Base-by-base conservation (phyloP, 129 eudicot species). In the Logfia minima region DNA sequence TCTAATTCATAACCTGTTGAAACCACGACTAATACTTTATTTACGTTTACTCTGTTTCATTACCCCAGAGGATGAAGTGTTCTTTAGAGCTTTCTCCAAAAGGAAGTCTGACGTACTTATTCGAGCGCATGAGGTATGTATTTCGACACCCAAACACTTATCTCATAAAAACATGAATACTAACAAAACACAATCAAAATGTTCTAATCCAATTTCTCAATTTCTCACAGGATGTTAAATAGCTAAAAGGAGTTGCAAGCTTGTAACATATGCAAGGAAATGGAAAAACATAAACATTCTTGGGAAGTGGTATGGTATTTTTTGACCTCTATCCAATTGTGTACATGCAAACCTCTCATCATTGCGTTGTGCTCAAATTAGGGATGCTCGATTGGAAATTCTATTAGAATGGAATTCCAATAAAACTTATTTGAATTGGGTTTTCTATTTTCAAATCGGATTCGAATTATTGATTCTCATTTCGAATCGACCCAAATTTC, bases 21-120 rank as follows among this genome's bases (percentile, higher is more conserved):
- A 45, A 13, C 18, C 53, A 4, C 13, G 5, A 45, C 18, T 45
- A 45, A 45, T 13, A 11, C 13, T 45, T 13, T 45, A 13, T 13
- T 13, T 45, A 62, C 34, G 13, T 5, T 10, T 56, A 16, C 17
- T 23, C 8, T 62, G 6, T 62, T 62, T 62, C 2, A 3, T 61
- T 62, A 9, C 18, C 14, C 28, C 68, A 62, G 68, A 26, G 0
- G 7, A 13, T 1, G 1, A 4, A 11, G 10, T 62, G n/a, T 62
- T 2, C 35, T 62, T 62, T 62, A 23, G n/a, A 62, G 68, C 68
- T 26, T 62, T 62, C 68, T 62, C 68, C 68, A 10, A 62, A 62
- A 23, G 34, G 39, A 62, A 62, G 68, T 10, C 68, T 0, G 8
- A 58, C 64, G 1, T 58, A 22, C 29, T 5, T 21, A 8, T 6